Evolutionary conservation across 805 yeast species (phyloP).

Genomic region (Candida glaebosa): DNA sequence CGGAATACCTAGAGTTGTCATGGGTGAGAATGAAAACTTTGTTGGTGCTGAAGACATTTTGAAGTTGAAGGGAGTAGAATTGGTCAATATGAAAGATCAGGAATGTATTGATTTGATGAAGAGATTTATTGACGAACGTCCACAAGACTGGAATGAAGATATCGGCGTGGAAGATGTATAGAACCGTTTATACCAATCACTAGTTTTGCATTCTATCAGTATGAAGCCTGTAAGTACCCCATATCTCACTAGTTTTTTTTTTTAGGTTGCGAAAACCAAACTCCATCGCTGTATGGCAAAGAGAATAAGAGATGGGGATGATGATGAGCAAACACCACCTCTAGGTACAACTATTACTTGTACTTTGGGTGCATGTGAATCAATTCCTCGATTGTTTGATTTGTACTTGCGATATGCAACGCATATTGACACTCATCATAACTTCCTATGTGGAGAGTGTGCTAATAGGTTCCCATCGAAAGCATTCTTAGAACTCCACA

Average conservation of each 20-base stretch:
- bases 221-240: no score
- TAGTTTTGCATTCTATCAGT: no score
- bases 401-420: conserved; percentile 18
- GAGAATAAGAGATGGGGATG: conserved; percentile 7
- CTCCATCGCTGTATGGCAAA: conserved; percentile 4
- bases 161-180: conserved; percentile 47
- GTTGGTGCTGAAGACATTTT: conserved; percentile 81
- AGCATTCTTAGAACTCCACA: conserved; percentile 42
- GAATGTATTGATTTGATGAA: conserved; percentile 72
- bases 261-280: conserved; percentile 7
- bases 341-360: conserved; percentile 3
- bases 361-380: conserved; percentile 9
- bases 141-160: conserved; percentile 80
- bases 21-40: conserved; percentile 86
- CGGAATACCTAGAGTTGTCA: conserved; percentile 80
- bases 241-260: no score
- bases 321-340: conserved; percentile 3
- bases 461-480: conserved; percentile 41
- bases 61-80: conserved; percentile 63
- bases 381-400: conserved; percentile 4
- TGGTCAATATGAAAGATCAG: conserved; percentile 55
- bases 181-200: background rate
- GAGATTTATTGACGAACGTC: conserved; percentile 72
- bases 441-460: conserved; percentile 36
- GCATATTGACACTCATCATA: conserved; percentile 24